Base-by-base conservation (phyloP, 192 early-diverging fungal genomes). In the Martensiomyces pterosporus region DNA sequence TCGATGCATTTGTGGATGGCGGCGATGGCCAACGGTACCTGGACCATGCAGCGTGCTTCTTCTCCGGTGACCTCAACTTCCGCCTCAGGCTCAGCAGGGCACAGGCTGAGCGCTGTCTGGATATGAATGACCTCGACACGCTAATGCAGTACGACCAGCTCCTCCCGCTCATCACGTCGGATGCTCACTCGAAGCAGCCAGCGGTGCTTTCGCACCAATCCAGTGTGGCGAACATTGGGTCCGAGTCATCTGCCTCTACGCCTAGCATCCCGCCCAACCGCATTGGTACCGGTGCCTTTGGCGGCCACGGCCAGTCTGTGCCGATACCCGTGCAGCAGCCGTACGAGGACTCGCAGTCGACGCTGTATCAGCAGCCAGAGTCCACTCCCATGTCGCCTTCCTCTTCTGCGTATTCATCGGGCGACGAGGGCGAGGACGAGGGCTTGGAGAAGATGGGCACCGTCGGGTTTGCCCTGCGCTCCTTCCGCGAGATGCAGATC, bases 21-120 rank as follows among this genome's bases (percentile, higher is more conserved):
- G 95, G 93, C 35, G 92, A 98, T 60, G 95, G 95, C 16, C 75
- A 80, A n/a, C 61, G 80, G 35, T 82, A 90, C 19, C 53, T 93
- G 60, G 92, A 90, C 54, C 86, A 90, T 45, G 83, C 82, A 27
- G 57, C 79, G 18, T 81, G 80, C 47, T 83, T 89, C 64, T 76
- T 87, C 17, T 81, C 83, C n/a, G 93, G 93, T n/a, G 96, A 97
- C 63, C 78, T 96, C 25, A 98, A 98, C 65, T 98, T 95, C 67
- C 82, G 95, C 15, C 90, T 97, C 48, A 81, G 88, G 24, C 68
- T 85, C 49, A 39, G 75, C 7, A 84, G 91, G 14, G 76, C 84
- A 29, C 61, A 76, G 24, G 91, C 87, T 1, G 67, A 80, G 17
- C 48, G 55, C 7, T 78, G 77, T 5, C 43, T 86, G 36, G 76